These are phyloP conservation scores for Limonomyces culmigenus DNA, from an alignment of 1,284 basidiomycete species.

Conservation along the genomic window DNA sequence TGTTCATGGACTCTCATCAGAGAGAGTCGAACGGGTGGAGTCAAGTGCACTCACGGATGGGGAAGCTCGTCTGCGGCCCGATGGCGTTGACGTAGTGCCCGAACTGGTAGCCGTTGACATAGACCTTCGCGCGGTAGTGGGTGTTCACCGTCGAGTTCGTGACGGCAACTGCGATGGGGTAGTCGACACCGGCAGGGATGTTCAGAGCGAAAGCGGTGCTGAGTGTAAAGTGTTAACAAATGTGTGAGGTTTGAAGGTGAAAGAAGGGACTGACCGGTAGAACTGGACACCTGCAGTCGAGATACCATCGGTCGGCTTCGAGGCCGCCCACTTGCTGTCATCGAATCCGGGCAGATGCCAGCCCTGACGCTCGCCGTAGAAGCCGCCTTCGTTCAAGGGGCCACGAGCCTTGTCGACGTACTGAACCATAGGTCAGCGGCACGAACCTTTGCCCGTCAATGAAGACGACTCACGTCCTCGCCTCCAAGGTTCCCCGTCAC, in stretches of 20 bases:
- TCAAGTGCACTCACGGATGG: conserved; percentile 15
- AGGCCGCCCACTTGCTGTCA: conserved; percentile 15
- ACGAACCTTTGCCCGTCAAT: background rate
- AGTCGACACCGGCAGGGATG: conserved; percentile 19
- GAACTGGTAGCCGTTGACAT: conserved; percentile 28
- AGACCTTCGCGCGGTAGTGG: conserved; percentile 15
- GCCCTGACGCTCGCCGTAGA: conserved; percentile 30
- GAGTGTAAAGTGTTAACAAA: background rate
- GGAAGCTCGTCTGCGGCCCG: conserved; percentile 11
- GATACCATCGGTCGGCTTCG: conserved; percentile 18
- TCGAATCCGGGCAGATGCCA: conserved; percentile 34
- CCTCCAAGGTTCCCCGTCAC: conserved; percentile 27
- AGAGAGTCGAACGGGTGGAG: background rate
- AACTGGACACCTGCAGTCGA: conserved; percentile 23
- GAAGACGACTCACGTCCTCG: conserved; percentile 12
- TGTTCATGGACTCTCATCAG: conserved; percentile 7
- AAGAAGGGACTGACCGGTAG: conserved; percentile 16
- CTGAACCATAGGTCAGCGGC: conserved; percentile 14
- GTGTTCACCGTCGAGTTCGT: conserved; percentile 12
- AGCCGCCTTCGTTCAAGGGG: conserved; percentile 33
- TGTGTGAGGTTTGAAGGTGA: background rate
- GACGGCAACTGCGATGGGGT: conserved; percentile 26
- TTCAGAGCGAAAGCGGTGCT: conserved; percentile 23
- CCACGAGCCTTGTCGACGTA: conserved; percentile 22
- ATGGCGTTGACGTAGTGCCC: conserved; percentile 14